These are phyloP conservation scores for Penicillium sp. DNA, from an alignment of 2,329 filamentous ascomycete genomes.

Conservation along the genomic window DNA sequence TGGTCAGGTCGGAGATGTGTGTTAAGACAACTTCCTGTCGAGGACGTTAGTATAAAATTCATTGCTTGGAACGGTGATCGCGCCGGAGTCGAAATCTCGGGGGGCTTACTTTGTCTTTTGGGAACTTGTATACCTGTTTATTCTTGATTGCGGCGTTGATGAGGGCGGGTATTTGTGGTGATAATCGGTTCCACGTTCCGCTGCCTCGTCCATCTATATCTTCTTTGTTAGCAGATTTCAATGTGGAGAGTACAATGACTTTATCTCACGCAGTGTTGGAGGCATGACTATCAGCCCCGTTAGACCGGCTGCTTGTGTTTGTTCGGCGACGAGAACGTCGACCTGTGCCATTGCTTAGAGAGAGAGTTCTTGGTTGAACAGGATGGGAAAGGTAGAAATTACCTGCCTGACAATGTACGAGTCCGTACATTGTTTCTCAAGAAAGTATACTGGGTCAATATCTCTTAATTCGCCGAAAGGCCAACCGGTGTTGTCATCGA, in stretches of 20 bases:
- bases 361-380: too few species aligned
- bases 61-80: not conserved
- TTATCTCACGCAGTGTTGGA: constrained; percentile 7
- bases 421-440: constrained; percentile 13
- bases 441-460: constrained; percentile 7
- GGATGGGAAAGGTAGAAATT: not conserved
- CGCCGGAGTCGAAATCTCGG: not conserved
- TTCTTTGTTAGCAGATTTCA: not conserved
- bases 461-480: constrained; percentile 1
- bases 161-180: constrained; percentile 15
- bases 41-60: not conserved
- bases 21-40: constrained; percentile 3
- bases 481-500: constrained; percentile 5
- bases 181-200: constrained; percentile 14
- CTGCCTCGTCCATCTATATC: constrained; percentile 8
- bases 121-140: constrained; percentile 14
- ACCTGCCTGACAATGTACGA: constrained; percentile 14
- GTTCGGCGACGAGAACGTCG: constrained; percentile 12
- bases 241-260: not conserved
- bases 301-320: constrained; percentile 6
- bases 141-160: constrained; percentile 6
- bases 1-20: constrained; percentile 14
- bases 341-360: not conserved
- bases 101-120: constrained; percentile 3
- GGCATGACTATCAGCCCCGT: constrained; percentile 10